A percentile compares a stretch with the other conserved stretches of the same genome.
Evolutionary conservation across 202 grass and related monocot genomes (phyloP).

Genomic region (Bolboschoenoplectus hybrid): DNA sequence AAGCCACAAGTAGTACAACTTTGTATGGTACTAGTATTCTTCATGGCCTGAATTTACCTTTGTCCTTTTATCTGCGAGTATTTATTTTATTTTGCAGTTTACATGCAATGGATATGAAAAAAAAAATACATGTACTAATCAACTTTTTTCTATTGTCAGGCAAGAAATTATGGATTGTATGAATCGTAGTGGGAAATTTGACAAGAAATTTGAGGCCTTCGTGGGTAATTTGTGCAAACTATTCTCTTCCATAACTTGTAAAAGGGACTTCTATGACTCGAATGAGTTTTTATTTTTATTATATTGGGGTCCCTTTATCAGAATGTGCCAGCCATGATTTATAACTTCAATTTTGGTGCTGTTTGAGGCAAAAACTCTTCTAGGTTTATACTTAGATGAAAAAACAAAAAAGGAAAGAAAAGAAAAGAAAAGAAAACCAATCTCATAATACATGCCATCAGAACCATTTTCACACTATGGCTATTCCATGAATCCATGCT

Average conservation of each 20-base stretch:
- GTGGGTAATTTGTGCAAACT: constrained; percentile 52
- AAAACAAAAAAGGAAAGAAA: not conserved
- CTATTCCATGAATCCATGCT: not conserved
- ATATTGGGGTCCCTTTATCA: not conserved
- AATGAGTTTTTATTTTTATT: not conserved
- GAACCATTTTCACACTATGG: not conserved
- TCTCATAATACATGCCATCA: not conserved
- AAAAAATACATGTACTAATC: constrained; percentile 3
- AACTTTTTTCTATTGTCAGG: constrained; percentile 47
- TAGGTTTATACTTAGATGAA: not conserved
- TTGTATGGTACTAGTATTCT: not conserved
- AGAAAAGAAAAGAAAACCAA: not conserved
- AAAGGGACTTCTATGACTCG: not conserved
- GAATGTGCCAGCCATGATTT: not conserved
- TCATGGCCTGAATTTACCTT: not conserved
- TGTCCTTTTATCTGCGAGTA: not conserved
- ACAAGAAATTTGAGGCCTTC: constrained; percentile 70
- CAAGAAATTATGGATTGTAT: constrained; percentile 90
- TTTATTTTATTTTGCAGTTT: not conserved
- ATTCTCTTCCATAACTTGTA: constrained; percentile 13
- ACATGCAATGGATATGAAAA: not conserved
- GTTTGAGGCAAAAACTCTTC: not conserved
- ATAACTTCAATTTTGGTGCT: not conserved
- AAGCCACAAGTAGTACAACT: not conserved
- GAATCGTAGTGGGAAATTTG: constrained; percentile 75